Conservation (phyloP, 805 yeast genomes). For the Saturnispora bothae region DNA sequence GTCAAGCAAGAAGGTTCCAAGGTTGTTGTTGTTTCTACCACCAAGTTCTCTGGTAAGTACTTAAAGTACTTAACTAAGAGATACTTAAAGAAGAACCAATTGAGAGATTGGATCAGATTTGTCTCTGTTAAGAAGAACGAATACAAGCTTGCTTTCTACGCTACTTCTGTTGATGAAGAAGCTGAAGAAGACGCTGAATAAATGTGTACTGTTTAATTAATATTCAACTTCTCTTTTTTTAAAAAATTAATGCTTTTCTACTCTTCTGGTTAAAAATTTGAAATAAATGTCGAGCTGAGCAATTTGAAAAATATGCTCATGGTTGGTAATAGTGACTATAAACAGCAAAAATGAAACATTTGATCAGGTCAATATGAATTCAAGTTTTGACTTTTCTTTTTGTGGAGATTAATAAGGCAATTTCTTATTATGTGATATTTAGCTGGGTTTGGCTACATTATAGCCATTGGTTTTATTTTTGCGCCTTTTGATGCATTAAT, state of each 20-base stretch:
- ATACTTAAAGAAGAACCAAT: constrained; percentile 99
- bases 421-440: too few relatives aligned
- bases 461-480: too few relatives aligned
- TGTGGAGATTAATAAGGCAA: too few relatives aligned
- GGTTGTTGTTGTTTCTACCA: constrained; percentile 77
- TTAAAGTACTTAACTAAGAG: constrained; percentile 98
- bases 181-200: constrained; percentile 74
- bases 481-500: too few relatives aligned
- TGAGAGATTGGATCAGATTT: constrained; percentile 99
- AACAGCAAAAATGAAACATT: too few relatives aligned
- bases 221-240: constrained; percentile 8
- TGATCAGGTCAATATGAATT: too few relatives aligned
- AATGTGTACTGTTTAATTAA: constrained; percentile 20
- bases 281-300: background rate
- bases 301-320: too few relatives aligned
- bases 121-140: constrained; percentile 91
- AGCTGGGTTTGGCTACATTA: too few relatives aligned
- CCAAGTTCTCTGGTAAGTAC: constrained; percentile 99
- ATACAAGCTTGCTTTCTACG: constrained; percentile 98
- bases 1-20: constrained; percentile 80
- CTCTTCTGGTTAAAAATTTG: background rate
- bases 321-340: too few relatives aligned
- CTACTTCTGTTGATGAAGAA: constrained; percentile 89
- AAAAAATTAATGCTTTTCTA: constrained; percentile 1
- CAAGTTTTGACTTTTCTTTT: too few relatives aligned